phyloP scores from a whole-genome alignment of 2,329 filamentous ascomycete genomes.

The Biscogniauxia sp. region DNA sequence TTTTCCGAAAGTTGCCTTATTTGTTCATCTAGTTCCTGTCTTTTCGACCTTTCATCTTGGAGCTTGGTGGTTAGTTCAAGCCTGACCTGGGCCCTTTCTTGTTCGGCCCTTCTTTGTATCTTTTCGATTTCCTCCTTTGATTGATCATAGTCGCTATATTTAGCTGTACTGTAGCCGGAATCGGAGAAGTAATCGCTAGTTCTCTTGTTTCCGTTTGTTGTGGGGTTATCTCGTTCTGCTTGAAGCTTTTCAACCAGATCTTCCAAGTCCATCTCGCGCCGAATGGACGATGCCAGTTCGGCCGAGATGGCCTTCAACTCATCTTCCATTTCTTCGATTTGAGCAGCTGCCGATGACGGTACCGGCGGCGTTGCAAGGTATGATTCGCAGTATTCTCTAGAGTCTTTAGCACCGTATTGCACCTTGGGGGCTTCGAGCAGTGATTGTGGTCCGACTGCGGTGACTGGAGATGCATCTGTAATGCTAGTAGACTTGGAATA shows the following conservation, averaged over 20 bases:
- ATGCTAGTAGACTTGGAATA: constrained; percentile 40
- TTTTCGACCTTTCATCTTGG: constrained; percentile 77
- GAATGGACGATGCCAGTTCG: constrained; percentile 89
- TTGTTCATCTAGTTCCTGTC: constrained; percentile 77
- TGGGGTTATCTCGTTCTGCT: constrained; percentile 63
- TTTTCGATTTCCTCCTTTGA: constrained; percentile 73
- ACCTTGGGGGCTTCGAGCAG: constrained; percentile 39
- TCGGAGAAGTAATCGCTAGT: constrained; percentile 99
- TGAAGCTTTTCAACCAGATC: constrained; percentile 89
- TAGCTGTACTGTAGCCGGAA: constrained; percentile 82
- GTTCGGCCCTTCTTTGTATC: constrained; percentile 79
- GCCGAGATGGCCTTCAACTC: constrained; percentile 91
- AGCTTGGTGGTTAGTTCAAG: constrained; percentile 82
- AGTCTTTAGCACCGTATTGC: constrained; percentile 41
- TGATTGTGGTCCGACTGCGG: constrained; percentile 37
- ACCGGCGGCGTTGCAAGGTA: constrained; percentile 50
- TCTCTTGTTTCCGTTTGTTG: constrained; percentile 59
- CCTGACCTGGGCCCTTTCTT: constrained; percentile 84
- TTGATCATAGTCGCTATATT: constrained; percentile 66
- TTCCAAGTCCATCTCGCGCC: constrained; percentile 93
- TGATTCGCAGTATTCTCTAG: constrained; percentile 50
- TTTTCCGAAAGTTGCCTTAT: constrained; percentile 79
- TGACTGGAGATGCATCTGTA: constrained; percentile 42
- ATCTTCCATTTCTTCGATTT: constrained; percentile 87
- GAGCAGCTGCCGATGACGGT: constrained; percentile 40